Evolutionary conservation across 441 rosid species (phyloP).

Genomic region (Theobroma grandiflorum): DNA sequence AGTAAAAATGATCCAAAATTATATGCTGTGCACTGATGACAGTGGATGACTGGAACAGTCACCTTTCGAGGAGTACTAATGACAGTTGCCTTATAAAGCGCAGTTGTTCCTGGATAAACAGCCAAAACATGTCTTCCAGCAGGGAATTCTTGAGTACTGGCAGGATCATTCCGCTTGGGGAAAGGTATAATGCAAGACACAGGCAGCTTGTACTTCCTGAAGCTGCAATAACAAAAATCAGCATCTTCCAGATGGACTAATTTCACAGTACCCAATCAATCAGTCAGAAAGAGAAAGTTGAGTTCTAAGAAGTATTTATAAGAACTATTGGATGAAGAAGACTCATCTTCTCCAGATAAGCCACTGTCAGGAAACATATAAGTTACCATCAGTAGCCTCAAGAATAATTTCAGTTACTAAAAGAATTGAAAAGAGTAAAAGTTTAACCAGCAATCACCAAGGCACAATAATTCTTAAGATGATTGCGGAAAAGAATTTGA

Average conservation of each 20-base stretch:
- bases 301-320: background rate
- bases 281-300: background rate
- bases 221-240: conserved; percentile 24
- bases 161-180: conserved; percentile 77
- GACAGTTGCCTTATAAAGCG: conserved; percentile 94
- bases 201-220: conserved; percentile 88
- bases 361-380: background rate
- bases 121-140: conserved; percentile 86
- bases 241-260: background rate
- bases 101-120: conserved; percentile 98
- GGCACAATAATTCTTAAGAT: background rate
- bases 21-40: background rate
- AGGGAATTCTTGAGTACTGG: conserved; percentile 65
- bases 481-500: background rate
- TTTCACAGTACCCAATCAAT: conserved; percentile 10
- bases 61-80: conserved; percentile 80
- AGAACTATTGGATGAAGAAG: background rate
- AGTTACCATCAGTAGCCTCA: background rate
- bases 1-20: conserved; percentile 7
- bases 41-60: conserved; percentile 2
- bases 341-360: conserved; percentile 2
- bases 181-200: conserved; percentile 83
- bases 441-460: background rate
- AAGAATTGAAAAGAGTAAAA: background rate
- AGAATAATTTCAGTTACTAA: background rate